These are phyloP conservation scores for Ceratocystis colombiana DNA, from an alignment of 2,329 filamentous ascomycete genomes.

Conservation along the genomic window DNA sequence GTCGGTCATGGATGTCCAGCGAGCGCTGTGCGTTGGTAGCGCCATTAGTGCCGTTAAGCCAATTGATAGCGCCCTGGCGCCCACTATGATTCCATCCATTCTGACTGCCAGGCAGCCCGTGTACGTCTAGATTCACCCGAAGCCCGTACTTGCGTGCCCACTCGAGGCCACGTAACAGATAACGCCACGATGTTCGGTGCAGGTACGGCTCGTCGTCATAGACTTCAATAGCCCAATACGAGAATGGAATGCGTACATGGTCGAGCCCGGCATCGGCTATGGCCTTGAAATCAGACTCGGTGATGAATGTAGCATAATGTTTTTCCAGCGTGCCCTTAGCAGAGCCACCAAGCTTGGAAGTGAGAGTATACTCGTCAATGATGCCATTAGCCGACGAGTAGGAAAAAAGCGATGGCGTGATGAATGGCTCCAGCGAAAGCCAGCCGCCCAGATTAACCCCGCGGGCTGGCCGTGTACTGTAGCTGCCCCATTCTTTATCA, in stretches of 20 bases:
- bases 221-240: constrained; percentile 84
- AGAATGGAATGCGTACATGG: constrained; percentile 91
- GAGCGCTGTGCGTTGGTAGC: constrained; percentile 67
- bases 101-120: constrained; percentile 83
- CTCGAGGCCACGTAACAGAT: constrained; percentile 84
- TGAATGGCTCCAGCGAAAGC: constrained; percentile 89
- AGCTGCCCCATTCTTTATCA: constrained; percentile 63
- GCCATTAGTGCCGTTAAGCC: constrained; percentile 86
- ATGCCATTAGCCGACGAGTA: constrained; percentile 54
- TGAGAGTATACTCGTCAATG: constrained; percentile 81
- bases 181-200: constrained; percentile 78
- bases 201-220: constrained; percentile 85
- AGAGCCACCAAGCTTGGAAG: constrained; percentile 55
- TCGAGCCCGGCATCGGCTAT: constrained; percentile 84
- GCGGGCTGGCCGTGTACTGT: constrained; percentile 66
- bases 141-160: constrained; percentile 88
- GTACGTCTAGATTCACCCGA: constrained; percentile 84
- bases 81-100: constrained; percentile 98
- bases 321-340: constrained; percentile 64
- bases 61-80: constrained; percentile 65
- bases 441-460: constrained; percentile 92
- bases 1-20: constrained; percentile 73
- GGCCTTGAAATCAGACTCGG: constrained; percentile 69
- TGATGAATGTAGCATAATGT: constrained; percentile 85
- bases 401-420: constrained; percentile 82